Evolutionary conservation across 1,139 yeast genomes (phyloP).

Genomic region (Starmera stellimalicola): DNA sequence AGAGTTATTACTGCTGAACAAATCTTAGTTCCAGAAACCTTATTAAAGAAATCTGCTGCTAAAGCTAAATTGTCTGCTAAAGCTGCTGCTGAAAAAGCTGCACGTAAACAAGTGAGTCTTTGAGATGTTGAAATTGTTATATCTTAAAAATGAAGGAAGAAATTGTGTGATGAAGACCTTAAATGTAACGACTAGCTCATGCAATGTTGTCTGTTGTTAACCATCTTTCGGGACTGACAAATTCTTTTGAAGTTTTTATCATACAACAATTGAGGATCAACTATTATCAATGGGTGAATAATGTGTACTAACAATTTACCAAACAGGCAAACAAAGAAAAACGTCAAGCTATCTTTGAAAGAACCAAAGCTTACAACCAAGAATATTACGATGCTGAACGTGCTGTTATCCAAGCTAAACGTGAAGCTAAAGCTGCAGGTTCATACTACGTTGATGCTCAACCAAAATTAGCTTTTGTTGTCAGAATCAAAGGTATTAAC

Average conservation of each 20-base stretch:
- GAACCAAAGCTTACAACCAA: conserved; percentile 97
- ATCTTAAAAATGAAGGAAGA: conserved; percentile 8
- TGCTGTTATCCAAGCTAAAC: conserved; percentile 84
- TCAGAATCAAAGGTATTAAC: conserved; percentile 99
- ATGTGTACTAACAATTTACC: conserved; percentile 1
- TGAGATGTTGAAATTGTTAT: not conserved
- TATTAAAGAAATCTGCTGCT: conserved; percentile 90
- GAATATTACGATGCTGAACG: conserved; percentile 96
- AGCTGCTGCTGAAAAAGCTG: conserved; percentile 81
- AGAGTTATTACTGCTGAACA: conserved; percentile 26
- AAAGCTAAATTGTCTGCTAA: conserved; percentile 79
- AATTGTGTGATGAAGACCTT: conserved; percentile 50
- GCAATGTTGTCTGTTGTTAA: conserved; percentile 92
- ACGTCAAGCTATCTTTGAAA: conserved; percentile 91
- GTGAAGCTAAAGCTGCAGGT: conserved; percentile 95
- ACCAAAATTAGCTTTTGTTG: conserved; percentile 91
- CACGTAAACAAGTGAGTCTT: conserved; percentile 82
- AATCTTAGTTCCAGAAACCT: conserved; percentile 76
- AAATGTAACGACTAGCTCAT: conserved; percentile 61
- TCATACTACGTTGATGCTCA: conserved; percentile 97
- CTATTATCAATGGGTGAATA: conserved; percentile 1
- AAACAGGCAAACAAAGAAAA: conserved; percentile 74
- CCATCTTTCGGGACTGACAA: conserved; percentile 99
- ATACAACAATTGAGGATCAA: not conserved
- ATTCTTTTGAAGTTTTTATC: conserved; percentile 1